Percentiles rank a stretch among this genome's conserved stretches.
These are phyloP conservation scores for Eleusine coracana DNA, from an alignment of 176 grass and related monocot genomes.

Conservation along the genomic window DNA sequence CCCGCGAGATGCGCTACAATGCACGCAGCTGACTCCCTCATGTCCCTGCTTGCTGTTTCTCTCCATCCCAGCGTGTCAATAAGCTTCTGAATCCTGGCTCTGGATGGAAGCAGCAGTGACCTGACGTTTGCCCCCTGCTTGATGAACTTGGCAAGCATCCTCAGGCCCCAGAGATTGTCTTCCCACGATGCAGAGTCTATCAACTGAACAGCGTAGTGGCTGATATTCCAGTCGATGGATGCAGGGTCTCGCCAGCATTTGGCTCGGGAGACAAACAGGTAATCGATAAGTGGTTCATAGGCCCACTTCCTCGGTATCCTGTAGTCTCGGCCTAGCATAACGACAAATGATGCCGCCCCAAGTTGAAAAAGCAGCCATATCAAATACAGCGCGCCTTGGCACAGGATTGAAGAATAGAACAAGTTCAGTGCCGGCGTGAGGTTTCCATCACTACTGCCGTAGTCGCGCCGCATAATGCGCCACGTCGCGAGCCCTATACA, in stretches of 20 bases:
- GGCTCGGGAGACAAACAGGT: not conserved
- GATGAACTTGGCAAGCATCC: not conserved
- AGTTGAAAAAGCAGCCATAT: not conserved
- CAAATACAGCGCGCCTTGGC: not conserved
- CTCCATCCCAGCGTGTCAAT: not conserved
- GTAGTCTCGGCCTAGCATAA: fast-evolving
- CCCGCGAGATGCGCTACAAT: too few species aligned
- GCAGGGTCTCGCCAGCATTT: slow-evolving; percentile 4
- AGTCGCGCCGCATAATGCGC: not conserved
- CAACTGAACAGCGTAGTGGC: not conserved
- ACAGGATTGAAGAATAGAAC: not conserved
- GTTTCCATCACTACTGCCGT: not conserved
- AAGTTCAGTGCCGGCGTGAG: not conserved
- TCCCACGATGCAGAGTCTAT: not conserved
- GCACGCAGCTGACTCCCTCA: too few species aligned
- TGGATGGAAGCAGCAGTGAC: not conserved
- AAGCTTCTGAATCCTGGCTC: not conserved
- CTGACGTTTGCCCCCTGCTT: not conserved
- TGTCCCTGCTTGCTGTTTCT: not conserved
- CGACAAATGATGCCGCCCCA: not conserved
- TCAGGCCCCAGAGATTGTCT: not conserved
- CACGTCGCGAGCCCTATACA: not conserved
- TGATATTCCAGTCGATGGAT: not conserved
- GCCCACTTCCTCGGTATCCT: not conserved
- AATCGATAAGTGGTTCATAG: not conserved